phyloP scores from a whole-genome alignment of 2,329 filamentous ascomycete species.

The Arthrobotrys iridis region DNA sequence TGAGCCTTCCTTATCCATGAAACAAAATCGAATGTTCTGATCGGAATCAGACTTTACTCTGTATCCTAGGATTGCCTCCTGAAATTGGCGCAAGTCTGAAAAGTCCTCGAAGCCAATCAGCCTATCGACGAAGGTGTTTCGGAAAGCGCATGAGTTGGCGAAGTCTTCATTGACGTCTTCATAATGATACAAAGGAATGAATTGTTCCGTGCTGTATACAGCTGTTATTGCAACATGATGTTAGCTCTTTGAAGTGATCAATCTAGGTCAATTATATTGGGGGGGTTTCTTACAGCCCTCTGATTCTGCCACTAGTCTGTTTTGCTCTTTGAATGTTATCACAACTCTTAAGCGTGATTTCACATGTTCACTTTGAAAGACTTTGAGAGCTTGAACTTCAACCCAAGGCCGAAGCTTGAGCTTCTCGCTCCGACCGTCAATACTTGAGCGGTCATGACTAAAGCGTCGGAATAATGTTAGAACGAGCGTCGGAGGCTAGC shows the following conservation, averaged over 20 bases:
- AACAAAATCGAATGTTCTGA: constrained; percentile 31
- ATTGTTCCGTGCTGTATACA: constrained; percentile 26
- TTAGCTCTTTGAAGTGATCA: background rate
- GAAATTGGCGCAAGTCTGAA: constrained; percentile 35
- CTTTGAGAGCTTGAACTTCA: constrained; percentile 29
- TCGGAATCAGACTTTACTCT: constrained; percentile 24
- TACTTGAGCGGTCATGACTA: constrained; percentile 27
- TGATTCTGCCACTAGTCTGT: constrained; percentile 33
- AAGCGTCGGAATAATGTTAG: background rate
- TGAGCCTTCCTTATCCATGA: constrained; percentile 19
- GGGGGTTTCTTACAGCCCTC: constrained; percentile 26
- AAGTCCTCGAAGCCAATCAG: constrained; percentile 35
- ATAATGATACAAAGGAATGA: constrained; percentile 39
- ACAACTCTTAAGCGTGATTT: constrained; percentile 27
- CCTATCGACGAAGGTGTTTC: constrained; percentile 27
- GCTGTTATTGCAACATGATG: background rate
- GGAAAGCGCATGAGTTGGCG: constrained; percentile 31
- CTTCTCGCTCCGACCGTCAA: constrained; percentile 8
- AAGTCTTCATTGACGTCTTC: constrained; percentile 35
- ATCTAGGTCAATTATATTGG: no score
- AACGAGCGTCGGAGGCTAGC: background rate
- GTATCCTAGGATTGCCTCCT: constrained; percentile 34
- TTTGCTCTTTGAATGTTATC: constrained; percentile 41
- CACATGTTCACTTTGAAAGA: constrained; percentile 40
- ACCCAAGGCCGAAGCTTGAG: constrained; percentile 30